These are phyloP conservation scores for Sporodiniella umbellata DNA, from an alignment of 371 early-diverging fungal species.

Conservation along the genomic window DNA sequence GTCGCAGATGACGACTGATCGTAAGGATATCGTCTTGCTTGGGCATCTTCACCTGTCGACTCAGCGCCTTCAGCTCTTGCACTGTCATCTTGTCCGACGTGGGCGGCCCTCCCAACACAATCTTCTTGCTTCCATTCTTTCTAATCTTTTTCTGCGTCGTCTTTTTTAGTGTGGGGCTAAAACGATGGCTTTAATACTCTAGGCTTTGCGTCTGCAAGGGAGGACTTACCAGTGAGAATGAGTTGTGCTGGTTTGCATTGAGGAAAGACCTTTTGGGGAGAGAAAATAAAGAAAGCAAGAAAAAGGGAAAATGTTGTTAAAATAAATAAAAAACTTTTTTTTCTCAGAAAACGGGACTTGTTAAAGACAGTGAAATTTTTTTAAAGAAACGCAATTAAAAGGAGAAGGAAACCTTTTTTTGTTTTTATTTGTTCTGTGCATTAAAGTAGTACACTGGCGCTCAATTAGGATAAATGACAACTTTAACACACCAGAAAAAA, in stretches of 20 bases:
- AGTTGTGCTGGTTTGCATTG: not conserved
- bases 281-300: not conserved
- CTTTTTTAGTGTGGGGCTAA: not conserved
- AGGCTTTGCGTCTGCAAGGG: no score
- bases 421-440: conserved; percentile 1
- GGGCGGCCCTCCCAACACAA: conserved; percentile 7
- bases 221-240: not conserved
- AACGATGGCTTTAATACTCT: no score
- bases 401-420: conserved; percentile 1
- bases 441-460: not conserved
- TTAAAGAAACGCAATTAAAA: conserved; percentile 1
- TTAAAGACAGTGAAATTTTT: conserved; percentile 1
- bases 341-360: conserved; percentile 2
- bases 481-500: not conserved
- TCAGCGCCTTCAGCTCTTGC: conserved; percentile 18
- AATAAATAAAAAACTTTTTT: not conserved
- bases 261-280: not conserved
- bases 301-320: not conserved
- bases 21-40: conserved; percentile 4
- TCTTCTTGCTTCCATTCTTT: conserved; percentile 8
- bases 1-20: conserved; percentile 13
- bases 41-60: conserved; percentile 13
- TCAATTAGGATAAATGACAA: conserved; percentile 2
- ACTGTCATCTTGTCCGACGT: conserved; percentile 17
- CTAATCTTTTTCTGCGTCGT: not conserved